Percentiles rank a stretch among this genome's conserved stretches.
Conservation (phyloP, 2,329 filamentous ascomycete genomes). For the Escovopsis sp. region DNA sequence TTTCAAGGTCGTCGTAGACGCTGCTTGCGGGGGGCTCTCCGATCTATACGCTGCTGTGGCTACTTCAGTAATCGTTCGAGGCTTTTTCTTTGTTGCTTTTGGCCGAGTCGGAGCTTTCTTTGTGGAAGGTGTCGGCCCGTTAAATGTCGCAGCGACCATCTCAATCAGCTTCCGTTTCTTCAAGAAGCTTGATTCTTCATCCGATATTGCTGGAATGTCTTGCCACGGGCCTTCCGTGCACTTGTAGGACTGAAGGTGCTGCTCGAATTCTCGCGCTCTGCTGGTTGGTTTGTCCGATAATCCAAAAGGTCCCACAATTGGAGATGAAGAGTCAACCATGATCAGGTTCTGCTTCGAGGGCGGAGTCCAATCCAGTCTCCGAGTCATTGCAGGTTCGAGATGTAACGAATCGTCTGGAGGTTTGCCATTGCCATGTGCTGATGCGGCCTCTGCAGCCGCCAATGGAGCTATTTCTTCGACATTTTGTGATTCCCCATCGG, state of each 20-base stretch:
- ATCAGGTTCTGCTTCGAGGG: conserved; percentile 27
- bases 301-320: conserved; percentile 8
- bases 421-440: conserved; percentile 6
- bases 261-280: conserved; percentile 25
- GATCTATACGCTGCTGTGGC: conserved; percentile 54
- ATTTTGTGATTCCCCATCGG: neutral
- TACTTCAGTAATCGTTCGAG: conserved; percentile 62
- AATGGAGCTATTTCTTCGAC: conserved; percentile 3
- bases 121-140: conserved; percentile 7
- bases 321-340: conserved; percentile 17
- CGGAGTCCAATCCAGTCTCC: conserved; percentile 56
- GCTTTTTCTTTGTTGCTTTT: conserved; percentile 51
- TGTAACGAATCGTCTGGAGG: conserved; percentile 20
- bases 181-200: conserved; percentile 21
- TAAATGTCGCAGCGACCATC: conserved; percentile 24
- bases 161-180: conserved; percentile 45
- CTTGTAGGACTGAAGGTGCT: conserved; percentile 28
- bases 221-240: conserved; percentile 14
- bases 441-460: conserved; percentile 4
- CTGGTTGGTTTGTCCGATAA: conserved; percentile 4
- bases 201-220: conserved; percentile 6
- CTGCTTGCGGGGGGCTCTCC: conserved; percentile 18
- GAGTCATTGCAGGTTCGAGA: conserved; percentile 35
- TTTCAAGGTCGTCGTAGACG: conserved; percentile 22
- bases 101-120: conserved; percentile 25